phyloP scores from a whole-genome alignment of 805 yeast species.

The Komagataella kurtzmanii region DNA sequence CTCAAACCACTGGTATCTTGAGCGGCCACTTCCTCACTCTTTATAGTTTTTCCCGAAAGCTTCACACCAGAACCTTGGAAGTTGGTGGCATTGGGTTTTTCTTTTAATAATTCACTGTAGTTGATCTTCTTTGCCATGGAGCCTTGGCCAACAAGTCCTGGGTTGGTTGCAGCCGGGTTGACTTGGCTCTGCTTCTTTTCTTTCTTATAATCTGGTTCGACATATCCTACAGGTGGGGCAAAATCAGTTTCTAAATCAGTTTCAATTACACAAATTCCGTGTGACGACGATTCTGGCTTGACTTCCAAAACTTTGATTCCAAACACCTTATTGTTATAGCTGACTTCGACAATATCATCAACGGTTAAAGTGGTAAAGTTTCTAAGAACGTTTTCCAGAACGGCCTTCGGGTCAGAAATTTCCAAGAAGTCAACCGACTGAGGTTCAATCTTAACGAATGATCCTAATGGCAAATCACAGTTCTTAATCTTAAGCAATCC shows the following conservation, averaged over 20 bases:
- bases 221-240: constrained; percentile 98
- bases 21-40: constrained; percentile 7
- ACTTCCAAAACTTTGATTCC: constrained; percentile 78
- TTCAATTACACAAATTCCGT: constrained; percentile 87
- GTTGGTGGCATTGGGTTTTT: constrained; percentile 17
- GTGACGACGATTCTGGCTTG: constrained; percentile 52
- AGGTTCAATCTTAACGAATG: constrained; percentile 87
- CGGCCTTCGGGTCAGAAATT: constrained; percentile 93
- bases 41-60: constrained; percentile 45
- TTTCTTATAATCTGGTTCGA: constrained; percentile 63
- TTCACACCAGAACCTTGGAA: constrained; percentile 59
- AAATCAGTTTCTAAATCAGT: constrained; percentile 95
- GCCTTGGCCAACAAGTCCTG: constrained; percentile 27
- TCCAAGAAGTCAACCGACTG: constrained; percentile 89
- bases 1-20: constrained; percentile 29
- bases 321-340: constrained; percentile 67
- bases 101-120: constrained; percentile 44
- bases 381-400: constrained; percentile 80
- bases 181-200: constrained; percentile 23
- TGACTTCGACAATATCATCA: constrained; percentile 72
- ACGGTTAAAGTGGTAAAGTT: constrained; percentile 81
- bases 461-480: constrained; percentile 75
- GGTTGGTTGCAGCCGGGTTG: constrained; percentile 23
- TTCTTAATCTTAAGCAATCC: constrained; percentile 62
- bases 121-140: constrained; percentile 69